Evolutionary conservation across 75 land plant species (phyloP).

Genomic region (Pinus albicaulis): DNA sequence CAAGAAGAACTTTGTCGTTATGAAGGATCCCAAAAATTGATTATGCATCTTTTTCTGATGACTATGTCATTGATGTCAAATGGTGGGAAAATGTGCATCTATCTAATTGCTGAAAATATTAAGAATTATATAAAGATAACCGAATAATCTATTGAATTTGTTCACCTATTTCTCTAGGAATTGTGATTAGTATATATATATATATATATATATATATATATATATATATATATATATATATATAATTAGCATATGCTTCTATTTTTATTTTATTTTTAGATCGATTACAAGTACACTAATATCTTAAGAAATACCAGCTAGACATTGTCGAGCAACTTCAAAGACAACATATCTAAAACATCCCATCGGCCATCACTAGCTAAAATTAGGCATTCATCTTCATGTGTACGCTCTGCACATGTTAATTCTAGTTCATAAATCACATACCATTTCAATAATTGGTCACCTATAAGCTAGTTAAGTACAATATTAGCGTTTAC

Average conservation of each 20-base stretch:
- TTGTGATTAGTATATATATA: too few species aligned
- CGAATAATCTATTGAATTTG: background rate
- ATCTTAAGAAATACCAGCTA: slow-evolving; percentile 28
- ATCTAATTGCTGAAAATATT: background rate
- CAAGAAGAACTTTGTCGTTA: background rate
- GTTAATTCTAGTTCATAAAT: slow-evolving; percentile 73
- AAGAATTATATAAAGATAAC: background rate
- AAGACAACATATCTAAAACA: slow-evolving; percentile 70
- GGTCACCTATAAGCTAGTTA: slow-evolving; percentile 52
- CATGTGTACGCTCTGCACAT: slow-evolving; percentile 40
- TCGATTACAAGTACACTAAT: slow-evolving; percentile 52
- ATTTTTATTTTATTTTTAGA: slow-evolving; percentile 11
- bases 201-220: background rate
- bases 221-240: too few species aligned
- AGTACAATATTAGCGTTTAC: background rate
- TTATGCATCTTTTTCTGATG: background rate
- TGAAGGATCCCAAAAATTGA: background rate
- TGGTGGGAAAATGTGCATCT: background rate
- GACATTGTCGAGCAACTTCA: slow-evolving; percentile 51
- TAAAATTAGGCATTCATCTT: slow-evolving; percentile 78
- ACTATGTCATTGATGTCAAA: background rate
- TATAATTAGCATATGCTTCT: background rate
- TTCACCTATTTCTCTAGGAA: too few species aligned
- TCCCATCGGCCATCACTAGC: slow-evolving; percentile 94
- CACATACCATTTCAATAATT: slow-evolving; percentile 64